Conservation (phyloP, 2,329 filamentous ascomycete species). For the Xylaria sp. region DNA sequence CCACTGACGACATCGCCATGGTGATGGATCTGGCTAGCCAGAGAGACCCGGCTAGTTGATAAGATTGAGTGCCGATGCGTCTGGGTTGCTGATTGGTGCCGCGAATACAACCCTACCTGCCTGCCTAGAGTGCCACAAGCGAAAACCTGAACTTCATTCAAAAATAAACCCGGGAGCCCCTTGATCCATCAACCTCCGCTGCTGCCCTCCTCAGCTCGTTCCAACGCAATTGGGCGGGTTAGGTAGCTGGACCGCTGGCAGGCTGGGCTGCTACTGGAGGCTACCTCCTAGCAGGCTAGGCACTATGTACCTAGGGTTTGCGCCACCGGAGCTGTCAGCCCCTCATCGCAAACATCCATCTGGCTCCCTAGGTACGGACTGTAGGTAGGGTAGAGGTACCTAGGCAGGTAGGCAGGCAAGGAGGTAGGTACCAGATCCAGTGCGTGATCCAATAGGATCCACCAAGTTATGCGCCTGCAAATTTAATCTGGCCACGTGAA, state of each 20-base stretch:
- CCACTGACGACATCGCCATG: constrained; percentile 17
- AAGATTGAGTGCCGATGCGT: not conserved
- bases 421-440: constrained; percentile 3
- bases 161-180: not conserved
- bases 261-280: not conserved
- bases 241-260: not conserved
- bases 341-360: not conserved
- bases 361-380: no score
- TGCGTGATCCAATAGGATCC: constrained; percentile 16
- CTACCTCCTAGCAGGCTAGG: no score
- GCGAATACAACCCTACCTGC: not conserved
- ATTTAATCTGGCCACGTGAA: constrained; percentile 25
- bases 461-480: constrained; percentile 7
- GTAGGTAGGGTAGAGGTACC: no score
- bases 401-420: no score
- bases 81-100: no score
- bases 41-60: not conserved
- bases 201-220: not conserved
- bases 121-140: not conserved
- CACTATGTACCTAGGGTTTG: no score
- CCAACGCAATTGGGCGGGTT: not conserved
- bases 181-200: not conserved
- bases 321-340: not conserved
- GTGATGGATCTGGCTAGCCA: constrained; percentile 6
- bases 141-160: not conserved